A percentile compares a stretch with the other conserved stretches of the same genome.
phyloP scores from a whole-genome alignment of 169 alveolate genomes.

The Plasmodium relictum region DNA sequence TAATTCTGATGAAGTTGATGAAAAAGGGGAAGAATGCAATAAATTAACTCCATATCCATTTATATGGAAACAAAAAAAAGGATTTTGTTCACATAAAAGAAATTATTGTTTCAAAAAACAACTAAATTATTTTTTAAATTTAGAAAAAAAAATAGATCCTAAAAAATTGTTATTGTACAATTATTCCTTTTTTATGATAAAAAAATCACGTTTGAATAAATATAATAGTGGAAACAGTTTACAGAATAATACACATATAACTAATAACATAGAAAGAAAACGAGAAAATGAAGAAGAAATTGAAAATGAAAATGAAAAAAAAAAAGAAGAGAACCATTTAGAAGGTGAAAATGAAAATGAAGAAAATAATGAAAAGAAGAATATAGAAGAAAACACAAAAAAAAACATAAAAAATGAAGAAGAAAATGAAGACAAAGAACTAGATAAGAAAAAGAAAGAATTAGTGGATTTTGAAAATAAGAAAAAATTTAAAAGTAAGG shows the following conservation, averaged over 20 bases:
- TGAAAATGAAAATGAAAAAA: not conserved
- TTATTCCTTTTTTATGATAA: constrained; percentile 35
- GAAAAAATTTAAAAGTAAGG: not conserved
- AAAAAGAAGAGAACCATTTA: not conserved
- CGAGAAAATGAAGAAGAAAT: not conserved
- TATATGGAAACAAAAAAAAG: constrained; percentile 28
- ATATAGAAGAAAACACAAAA: not conserved
- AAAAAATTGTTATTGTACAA: constrained; percentile 8
- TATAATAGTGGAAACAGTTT: not conserved
- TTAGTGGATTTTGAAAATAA: not conserved
- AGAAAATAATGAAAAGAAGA: not conserved
- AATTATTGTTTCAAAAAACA: constrained; percentile 37
- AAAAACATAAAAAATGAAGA: not conserved
- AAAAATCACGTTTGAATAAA: constrained; percentile 1
- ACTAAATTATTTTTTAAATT: constrained; percentile 9
- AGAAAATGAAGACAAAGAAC: not conserved
- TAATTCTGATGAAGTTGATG: constrained; percentile 20
- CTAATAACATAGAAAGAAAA: not conserved
- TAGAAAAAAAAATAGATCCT: constrained; percentile 8
- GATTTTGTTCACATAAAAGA: constrained; percentile 16
- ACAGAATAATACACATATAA: not conserved
- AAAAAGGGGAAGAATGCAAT: constrained; percentile 30
- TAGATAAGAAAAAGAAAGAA: not conserved
- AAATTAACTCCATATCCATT: constrained; percentile 27
- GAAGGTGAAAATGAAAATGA: not conserved